Conservation (phyloP, 129 eudicot species). For the Centrapalus pauciflorus region DNA sequence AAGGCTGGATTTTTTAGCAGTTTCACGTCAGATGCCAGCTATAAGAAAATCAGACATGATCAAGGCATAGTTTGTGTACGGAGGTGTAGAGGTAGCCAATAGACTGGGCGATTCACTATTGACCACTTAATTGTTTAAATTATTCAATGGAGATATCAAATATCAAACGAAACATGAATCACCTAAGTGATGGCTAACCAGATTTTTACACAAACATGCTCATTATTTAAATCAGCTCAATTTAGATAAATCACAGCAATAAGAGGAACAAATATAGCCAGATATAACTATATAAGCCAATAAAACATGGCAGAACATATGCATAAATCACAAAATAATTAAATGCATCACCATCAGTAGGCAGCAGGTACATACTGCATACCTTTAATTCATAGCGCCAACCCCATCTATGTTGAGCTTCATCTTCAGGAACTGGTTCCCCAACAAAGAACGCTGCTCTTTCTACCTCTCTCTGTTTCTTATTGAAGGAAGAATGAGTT, state of each 20-base stretch:
- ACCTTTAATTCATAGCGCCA: conserved; percentile 94
- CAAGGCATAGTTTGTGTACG: neutral
- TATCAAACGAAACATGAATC: neutral
- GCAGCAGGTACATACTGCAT: neutral
- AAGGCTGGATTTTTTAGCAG: conserved; percentile 1
- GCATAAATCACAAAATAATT: neutral
- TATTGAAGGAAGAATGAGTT: neutral
- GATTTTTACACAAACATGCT: neutral
- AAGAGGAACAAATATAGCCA: neutral
- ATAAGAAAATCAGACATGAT: neutral
- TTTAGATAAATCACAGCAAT: neutral
- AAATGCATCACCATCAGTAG: neutral
- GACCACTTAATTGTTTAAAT: neutral
- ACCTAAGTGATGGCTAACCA: neutral
- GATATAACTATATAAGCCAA: neutral
- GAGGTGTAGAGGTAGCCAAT: neutral
- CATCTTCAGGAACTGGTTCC: conserved; percentile 63
- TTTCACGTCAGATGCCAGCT: neutral
- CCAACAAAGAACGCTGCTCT: conserved; percentile 39
- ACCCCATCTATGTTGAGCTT: conserved; percentile 61
- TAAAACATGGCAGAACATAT: conserved; percentile 8
- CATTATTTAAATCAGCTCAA: neutral
- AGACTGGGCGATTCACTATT: neutral
- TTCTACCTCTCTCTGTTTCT: conserved; percentile 23
- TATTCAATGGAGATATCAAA: neutral